Evolutionary conservation across 495 filamentous ascomycete species (phyloP).

Genomic region (Penicillium desertorum): DNA sequence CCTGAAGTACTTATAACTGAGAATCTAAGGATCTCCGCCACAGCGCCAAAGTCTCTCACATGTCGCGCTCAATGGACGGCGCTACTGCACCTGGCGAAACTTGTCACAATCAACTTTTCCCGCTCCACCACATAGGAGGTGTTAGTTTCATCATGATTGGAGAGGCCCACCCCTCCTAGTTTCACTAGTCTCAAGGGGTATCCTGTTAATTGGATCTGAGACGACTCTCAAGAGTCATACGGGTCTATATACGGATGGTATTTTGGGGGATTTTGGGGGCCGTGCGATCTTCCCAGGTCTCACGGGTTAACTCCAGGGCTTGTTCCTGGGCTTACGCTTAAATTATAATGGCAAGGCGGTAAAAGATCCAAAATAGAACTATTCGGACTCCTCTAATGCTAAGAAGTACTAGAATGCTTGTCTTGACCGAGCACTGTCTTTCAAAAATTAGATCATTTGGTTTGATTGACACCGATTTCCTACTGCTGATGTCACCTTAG

Average conservation of each 20-base stretch:
- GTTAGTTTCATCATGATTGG: conserved; percentile 9
- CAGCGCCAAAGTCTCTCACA: conserved; percentile 13
- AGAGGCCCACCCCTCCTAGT: neutral
- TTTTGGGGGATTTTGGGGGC: neutral
- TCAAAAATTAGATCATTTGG: too few relatives aligned
- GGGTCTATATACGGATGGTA: too few relatives aligned
- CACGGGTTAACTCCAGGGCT: neutral
- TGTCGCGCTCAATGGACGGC: conserved; percentile 2
- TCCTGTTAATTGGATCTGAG: neutral
- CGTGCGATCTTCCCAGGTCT: neutral
- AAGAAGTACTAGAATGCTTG: neutral
- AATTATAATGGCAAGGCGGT: neutral
- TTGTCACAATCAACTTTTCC: conserved; percentile 14
- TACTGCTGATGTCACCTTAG: neutral
- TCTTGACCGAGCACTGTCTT: neutral
- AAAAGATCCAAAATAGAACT: neutral
- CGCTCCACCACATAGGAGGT: neutral
- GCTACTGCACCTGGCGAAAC: conserved; percentile 14
- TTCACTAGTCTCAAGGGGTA: conserved; percentile 9
- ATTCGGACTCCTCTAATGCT: neutral
- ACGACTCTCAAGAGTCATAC: neutral
- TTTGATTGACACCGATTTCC: neutral
- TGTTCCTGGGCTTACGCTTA: neutral
- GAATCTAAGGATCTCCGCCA: conserved; percentile 6
- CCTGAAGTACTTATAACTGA: neutral